Evolutionary conservation across 2,329 filamentous ascomycete genomes (phyloP).

Genomic region (Pseudogymnoascus sp.): DNA sequence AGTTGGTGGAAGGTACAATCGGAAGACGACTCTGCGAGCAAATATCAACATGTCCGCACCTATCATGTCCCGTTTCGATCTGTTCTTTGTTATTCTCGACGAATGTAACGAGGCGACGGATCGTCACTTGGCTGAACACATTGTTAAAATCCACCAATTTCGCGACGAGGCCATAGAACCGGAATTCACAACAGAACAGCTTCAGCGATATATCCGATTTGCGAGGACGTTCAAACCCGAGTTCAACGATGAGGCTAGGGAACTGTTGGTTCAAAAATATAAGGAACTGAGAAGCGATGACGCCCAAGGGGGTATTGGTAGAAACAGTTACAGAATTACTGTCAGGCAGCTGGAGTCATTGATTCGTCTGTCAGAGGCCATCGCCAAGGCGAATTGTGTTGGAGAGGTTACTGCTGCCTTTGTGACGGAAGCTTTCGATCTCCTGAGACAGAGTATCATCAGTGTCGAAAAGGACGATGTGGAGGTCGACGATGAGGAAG

Average conservation of each 20-base stretch:
- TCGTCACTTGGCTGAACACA: constrained; percentile 86
- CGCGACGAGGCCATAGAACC: constrained; percentile 87
- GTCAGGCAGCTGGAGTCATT: constrained; percentile 93
- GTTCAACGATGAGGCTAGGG: constrained; percentile 81
- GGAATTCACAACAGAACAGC: constrained; percentile 90
- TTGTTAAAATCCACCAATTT: constrained; percentile 87
- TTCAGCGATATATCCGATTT: constrained; percentile 96
- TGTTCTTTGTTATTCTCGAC: constrained; percentile 96
- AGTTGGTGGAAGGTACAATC: constrained; percentile 92
- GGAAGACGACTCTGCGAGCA: constrained; percentile 83
- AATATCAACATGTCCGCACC: constrained; percentile 99
- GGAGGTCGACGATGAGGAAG: constrained; percentile 78
- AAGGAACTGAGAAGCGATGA: constrained; percentile 92
- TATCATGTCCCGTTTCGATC: constrained; percentile 98
- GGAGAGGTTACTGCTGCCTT: constrained; percentile 79
- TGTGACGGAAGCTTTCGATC: constrained; percentile 84
- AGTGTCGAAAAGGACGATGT: constrained; percentile 97
- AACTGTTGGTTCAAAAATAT: constrained; percentile 82
- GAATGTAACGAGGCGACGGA: constrained; percentile 92
- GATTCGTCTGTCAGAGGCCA: constrained; percentile 94
- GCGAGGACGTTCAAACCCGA: constrained; percentile 89
- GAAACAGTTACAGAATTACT: constrained; percentile 95
- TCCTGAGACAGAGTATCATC: constrained; percentile 91
- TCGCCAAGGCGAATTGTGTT: constrained; percentile 95
- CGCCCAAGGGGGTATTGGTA: constrained; percentile 84